Evolutionary conservation across 1,284 basidiomycete genomes (phyloP).

Genomic region (Sutorius eximius): DNA sequence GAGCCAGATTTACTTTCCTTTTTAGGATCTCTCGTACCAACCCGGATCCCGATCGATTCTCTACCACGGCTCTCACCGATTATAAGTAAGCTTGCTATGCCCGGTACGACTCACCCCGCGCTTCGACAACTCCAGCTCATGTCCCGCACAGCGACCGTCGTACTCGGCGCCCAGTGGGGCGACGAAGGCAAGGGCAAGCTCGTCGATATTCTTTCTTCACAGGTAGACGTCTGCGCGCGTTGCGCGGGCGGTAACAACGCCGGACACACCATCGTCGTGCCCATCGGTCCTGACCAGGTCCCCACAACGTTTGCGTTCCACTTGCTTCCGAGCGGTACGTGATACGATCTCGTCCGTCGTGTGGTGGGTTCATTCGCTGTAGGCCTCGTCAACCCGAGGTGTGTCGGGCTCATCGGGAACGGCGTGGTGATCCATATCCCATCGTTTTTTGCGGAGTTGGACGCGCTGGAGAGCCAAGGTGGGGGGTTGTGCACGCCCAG

Average conservation of each 20-base stretch:
- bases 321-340: constrained; percentile 84
- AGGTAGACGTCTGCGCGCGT: constrained; percentile 91
- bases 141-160: constrained; percentile 58
- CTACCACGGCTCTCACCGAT: constrained; percentile 11
- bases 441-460: constrained; percentile 93
- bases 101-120: constrained; percentile 19
- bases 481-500: constrained; percentile 12
- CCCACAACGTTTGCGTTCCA: constrained; percentile 94
- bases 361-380: neutral
- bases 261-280: constrained; percentile 95
- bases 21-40: constrained; percentile 17
- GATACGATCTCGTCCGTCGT: neutral
- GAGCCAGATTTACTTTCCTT: constrained; percentile 2
- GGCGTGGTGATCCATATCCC: constrained; percentile 96
- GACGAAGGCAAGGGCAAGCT: constrained; percentile 97
- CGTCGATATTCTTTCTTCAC: constrained; percentile 87
- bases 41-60: constrained; percentile 6
- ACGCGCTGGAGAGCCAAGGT: constrained; percentile 87
- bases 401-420: constrained; percentile 87
- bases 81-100: constrained; percentile 19
- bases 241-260: constrained; percentile 99
- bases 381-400: constrained; percentile 91
- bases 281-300: constrained; percentile 63
- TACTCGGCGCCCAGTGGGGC: constrained; percentile 92
- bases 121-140: constrained; percentile 8